Evolutionary conservation across 768 basidiomycete genomes (phyloP), one percentile per base, ranked within the genome.

Genomic region (Suillus weaverae): DNA sequence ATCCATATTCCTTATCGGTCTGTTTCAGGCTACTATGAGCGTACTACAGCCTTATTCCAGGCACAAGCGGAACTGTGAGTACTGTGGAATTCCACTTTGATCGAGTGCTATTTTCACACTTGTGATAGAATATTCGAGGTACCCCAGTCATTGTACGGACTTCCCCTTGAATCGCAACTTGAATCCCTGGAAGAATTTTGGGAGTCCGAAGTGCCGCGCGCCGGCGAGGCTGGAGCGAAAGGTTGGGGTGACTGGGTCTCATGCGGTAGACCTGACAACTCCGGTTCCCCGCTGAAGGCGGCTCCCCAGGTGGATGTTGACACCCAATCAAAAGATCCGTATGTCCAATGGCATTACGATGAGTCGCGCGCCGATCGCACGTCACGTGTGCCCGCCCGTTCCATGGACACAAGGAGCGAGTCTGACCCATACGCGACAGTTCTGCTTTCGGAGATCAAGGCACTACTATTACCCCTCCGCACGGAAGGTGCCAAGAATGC

Each of bases 61-160:
- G 91, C 91, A 11, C 91, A 95, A 75, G 85, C 89, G 18, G 93
- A 94, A 77, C 70, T 94, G 92, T 94, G 78, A 69, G 88, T 73
- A 55, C 61, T 54, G 57, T 60, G 9, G 13, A 50, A 50, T 51
- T 36, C 44, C 43, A 41, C 33, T 61, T 20, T 35, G 62, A 14
- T 32, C 55, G 38, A 46, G 67, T 60, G 62, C 64, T 62, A 35
- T 57, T 59, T 11, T 70, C 65, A 11, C 43, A 54, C 48, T 33
- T 33, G 35, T 60, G 57, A 32, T 70, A 94, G 93, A 55, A 81
- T 82, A 5, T 92, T 89, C 67, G 78, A 84, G 65, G 62, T 80
- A 30, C 91, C 91, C 0, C 74, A 79, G 32, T 70, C 71, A n/a
- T 70, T 90, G 1, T 69, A 70, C 44, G 74, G 72, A 51, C 67